Evolutionary conservation across 1,284 basidiomycete genomes (phyloP).

Genomic region (Ganoderma sinense): DNA sequence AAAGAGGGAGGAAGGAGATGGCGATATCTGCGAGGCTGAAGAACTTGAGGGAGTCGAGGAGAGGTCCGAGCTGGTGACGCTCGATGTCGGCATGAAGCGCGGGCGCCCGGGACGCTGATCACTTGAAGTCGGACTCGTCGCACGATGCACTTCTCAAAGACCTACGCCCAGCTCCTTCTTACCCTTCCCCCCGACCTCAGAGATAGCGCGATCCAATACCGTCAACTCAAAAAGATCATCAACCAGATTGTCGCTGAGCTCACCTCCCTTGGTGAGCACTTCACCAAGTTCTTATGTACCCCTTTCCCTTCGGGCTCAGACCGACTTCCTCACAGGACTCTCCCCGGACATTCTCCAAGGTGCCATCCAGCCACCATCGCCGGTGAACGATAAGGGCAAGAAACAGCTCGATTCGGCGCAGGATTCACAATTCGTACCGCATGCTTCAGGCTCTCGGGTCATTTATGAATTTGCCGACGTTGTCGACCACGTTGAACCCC

Average conservation of each 20-base stretch:
- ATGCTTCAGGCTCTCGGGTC: slow-evolving; percentile 38
- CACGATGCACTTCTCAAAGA: slow-evolving; percentile 85
- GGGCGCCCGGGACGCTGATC: not conserved
- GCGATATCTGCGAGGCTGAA: no score
- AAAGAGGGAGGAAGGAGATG: not conserved
- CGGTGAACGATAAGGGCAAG: slow-evolving; percentile 35
- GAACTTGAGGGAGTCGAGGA: no score
- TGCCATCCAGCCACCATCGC: slow-evolving; percentile 41
- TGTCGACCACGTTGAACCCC: slow-evolving; percentile 60
- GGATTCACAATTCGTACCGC: slow-evolving; percentile 16
- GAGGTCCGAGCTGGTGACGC: not conserved
- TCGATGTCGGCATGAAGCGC: not conserved
- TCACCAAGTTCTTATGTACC: not conserved
- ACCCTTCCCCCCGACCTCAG: slow-evolving; percentile 80
- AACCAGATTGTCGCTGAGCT: slow-evolving; percentile 89
- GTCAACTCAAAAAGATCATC: slow-evolving; percentile 93
- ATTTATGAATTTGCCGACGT: slow-evolving; percentile 62
- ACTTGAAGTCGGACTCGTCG: not conserved
- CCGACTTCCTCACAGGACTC: slow-evolving; percentile 48
- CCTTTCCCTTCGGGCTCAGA: slow-evolving; percentile 31
- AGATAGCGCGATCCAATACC: slow-evolving; percentile 86
- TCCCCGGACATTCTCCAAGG: slow-evolving; percentile 55
- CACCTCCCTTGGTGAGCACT: slow-evolving; percentile 64
- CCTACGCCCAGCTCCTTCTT: slow-evolving; percentile 73
- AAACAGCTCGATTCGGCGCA: slow-evolving; percentile 26